Base-by-base conservation (phyloP, 805 yeast species). In the Candida manassasensis region DNA sequence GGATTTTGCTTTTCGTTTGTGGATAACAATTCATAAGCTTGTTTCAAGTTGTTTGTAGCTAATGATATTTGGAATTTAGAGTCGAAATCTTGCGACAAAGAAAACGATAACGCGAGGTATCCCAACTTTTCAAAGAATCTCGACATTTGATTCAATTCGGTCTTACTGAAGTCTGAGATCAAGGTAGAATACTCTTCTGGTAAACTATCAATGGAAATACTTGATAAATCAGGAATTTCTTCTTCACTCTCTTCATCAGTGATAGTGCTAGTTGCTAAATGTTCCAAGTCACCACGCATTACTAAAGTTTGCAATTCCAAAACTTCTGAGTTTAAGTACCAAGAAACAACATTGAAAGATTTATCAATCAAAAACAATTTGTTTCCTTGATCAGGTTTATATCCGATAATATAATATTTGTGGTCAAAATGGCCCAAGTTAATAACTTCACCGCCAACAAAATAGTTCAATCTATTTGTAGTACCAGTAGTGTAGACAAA, bases 221-320 rank as follows among this genome's bases (percentile, higher is more conserved):
- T 45, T 4, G 63, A 42, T 32, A 66, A 52, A 39, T 67, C 69
- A 10, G 69, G 64, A n/a, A 58, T 40, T 17, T 50, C 49, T 37
- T 61, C 68, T 4, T 58, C 66, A n/a, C 63, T 46, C 39, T 61
- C 69, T 35, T 60, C 68, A 36, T 65, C 69, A 11, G 39, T 21
- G 12, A 53, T 34, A 6, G 45, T 47, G 28, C 49, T 45, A 7
- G 57, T 46, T 12, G 68, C 66, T 42, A 59, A 64, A 45, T 79
- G 83, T 44, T 88, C 96, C 48, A 89, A 64, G 55, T 94, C 97
- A 34, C 97, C 97, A 57, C 98, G 81, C 61, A 90, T 72, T 3
- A 90, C 96, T 38, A 89, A 77, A 1, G 99, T 93, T 69, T 93
- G 97, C 66, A 88, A 89, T 67, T 90, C 97, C 45, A 93, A 73